Conservation (phyloP, 176 grass and related monocot genomes). For the bread wheat (Triticum aestivum) region IWGSC_CS_RefSeq_v2.1 NC_057810.1:505497067-505497566, state of each 20-base stretch:
- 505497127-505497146: constrained; percentile 90
- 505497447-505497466: constrained; percentile 87
- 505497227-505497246: constrained; percentile 82
- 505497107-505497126: constrained; percentile 97
- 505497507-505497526: constrained; percentile 73
- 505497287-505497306: not conserved
- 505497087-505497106: constrained; percentile 33
- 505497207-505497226: constrained; percentile 76
- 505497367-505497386: too few species aligned
- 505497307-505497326: too few species aligned
- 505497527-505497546: not conserved
- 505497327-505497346: too few species aligned
- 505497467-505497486: constrained; percentile 80
- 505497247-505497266: constrained; percentile 10
- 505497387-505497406: not conserved
- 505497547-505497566: not conserved
- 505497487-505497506: constrained; percentile 93
- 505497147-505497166: constrained; percentile 85
- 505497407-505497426: not conserved
- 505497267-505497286: not conserved
- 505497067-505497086: not conserved
- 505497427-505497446: constrained; percentile 51
- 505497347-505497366: too few species aligned
- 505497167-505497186: constrained; percentile 86
- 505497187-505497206: constrained; percentile 88